Percentiles rank a stretch among this genome's conserved stretches.
These are phyloP conservation scores for Rhizophora apiculata DNA, from an alignment of 345 rosid genomes.

Conservation along the genomic window DNA sequence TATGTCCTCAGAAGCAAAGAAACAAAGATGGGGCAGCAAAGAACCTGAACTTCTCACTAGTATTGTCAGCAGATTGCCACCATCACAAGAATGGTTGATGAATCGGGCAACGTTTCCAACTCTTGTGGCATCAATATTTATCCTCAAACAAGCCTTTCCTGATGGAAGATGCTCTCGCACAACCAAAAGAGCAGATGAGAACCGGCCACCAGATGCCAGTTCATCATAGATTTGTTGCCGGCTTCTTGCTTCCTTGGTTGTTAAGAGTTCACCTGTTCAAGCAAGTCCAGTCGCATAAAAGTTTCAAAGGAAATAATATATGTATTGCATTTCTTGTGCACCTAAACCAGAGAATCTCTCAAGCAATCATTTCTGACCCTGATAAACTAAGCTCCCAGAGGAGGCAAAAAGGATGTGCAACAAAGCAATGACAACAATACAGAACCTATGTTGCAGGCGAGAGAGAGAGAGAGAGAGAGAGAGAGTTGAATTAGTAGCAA, in stretches of 20 bases:
- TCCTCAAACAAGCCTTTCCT: slow-evolving; percentile 72
- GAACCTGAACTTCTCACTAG: slow-evolving; percentile 64
- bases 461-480: too few species aligned
- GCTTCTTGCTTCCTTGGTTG: slow-evolving; percentile 64
- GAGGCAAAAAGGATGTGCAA: too few species aligned
- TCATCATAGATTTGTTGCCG: slow-evolving; percentile 65
- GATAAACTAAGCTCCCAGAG: too few species aligned
- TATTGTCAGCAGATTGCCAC: slow-evolving; percentile 61
- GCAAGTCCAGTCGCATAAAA: slow-evolving; percentile 10
- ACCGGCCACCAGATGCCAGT: slow-evolving; percentile 39
- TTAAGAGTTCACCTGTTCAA: slow-evolving; percentile 67
- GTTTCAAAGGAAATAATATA: background rate
- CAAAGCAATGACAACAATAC: too few species aligned
- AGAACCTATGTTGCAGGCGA: too few species aligned
- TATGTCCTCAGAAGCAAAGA: slow-evolving; percentile 74
- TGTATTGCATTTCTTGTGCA: background rate
- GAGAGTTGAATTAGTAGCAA: too few species aligned
- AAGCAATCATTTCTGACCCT: background rate
- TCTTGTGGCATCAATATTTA: slow-evolving; percentile 80
- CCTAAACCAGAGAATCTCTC: background rate
- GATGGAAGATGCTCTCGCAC: slow-evolving; percentile 92
- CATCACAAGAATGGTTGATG: slow-evolving; percentile 91
- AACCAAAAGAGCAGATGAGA: slow-evolving; percentile 69
- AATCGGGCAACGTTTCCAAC: slow-evolving; percentile 74
- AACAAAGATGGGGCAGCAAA: slow-evolving; percentile 67